Conservation (phyloP, 257 asterid genomes). For the Oldenlandia corymbosa region DNA sequence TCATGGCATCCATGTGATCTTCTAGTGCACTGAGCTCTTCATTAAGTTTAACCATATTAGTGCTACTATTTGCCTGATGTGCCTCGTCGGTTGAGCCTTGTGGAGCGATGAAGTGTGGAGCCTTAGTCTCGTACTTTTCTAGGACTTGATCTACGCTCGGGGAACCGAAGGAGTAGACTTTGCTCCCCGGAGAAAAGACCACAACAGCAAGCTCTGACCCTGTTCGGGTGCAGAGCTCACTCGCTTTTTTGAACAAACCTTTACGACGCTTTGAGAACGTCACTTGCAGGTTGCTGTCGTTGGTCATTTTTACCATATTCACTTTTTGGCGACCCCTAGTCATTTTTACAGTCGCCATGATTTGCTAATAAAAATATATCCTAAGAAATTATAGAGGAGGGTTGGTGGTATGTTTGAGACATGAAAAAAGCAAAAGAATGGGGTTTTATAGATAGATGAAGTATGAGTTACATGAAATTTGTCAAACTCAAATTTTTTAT, state of each 20-base stretch:
- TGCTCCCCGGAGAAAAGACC: slow-evolving; percentile 1
- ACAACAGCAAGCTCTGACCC: slow-evolving; percentile 5
- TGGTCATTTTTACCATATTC: background rate
- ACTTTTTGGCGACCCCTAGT: background rate
- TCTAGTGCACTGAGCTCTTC: slow-evolving; percentile 34
- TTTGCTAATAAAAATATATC: no score
- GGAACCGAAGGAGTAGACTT: slow-evolving; percentile 4
- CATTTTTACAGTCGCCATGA: background rate
- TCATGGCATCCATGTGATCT: slow-evolving; percentile 24
- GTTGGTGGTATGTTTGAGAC: no score
- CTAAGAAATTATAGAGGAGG: no score
- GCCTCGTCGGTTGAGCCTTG: slow-evolving; percentile 2
- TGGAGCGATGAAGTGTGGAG: background rate
- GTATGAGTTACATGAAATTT: no score
- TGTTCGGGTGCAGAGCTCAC: background rate
- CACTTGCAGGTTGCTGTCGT: background rate
- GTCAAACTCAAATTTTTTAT: no score
- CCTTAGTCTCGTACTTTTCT: background rate
- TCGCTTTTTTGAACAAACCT: slow-evolving; percentile 12
- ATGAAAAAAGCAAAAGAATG: no score
- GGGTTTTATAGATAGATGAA: no score
- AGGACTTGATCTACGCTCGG: background rate
- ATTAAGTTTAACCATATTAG: slow-evolving; percentile 35
- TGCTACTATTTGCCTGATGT: slow-evolving; percentile 38
- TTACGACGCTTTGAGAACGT: slow-evolving; percentile 11